Evolutionary conservation across 1,139 yeast species (phyloP).

Genomic region (Zygosaccharomyces sapae): DNA sequence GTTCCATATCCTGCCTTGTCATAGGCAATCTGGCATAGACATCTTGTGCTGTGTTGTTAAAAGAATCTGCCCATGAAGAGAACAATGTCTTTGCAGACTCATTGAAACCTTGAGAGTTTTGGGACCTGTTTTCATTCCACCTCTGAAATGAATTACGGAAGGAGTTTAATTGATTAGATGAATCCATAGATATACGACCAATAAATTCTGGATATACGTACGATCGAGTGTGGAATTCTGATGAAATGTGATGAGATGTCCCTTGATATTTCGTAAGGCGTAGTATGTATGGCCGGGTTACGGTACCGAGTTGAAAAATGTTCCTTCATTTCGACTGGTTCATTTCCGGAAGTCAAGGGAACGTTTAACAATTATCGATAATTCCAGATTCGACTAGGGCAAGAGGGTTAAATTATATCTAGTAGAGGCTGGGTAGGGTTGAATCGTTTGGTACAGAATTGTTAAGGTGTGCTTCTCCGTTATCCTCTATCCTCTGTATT

Average conservation of each 20-base stretch:
- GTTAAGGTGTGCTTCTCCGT: too few species aligned
- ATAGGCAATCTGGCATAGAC: constrained; percentile 52
- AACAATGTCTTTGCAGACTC: constrained; percentile 39
- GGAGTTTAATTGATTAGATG: constrained; percentile 19
- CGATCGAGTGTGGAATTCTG: too few species aligned
- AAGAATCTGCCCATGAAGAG: constrained; percentile 39
- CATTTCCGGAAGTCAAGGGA: not conserved
- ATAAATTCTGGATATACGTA: too few species aligned
- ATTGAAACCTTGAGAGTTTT: constrained; percentile 29
- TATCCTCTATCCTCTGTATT: not conserved
- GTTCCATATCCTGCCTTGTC: constrained; percentile 47
- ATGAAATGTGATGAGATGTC: not conserved
- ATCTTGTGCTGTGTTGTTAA: constrained; percentile 43
- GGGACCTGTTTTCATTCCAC: constrained; percentile 37
- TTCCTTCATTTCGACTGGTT: not conserved
- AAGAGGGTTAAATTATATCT: not conserved
- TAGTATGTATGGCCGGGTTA: not conserved
- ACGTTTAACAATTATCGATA: not conserved
- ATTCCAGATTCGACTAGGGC: not conserved
- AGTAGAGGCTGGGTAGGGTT: not conserved
- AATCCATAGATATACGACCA: not conserved
- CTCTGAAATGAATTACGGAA: constrained; percentile 40
- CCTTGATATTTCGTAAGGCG: not conserved
- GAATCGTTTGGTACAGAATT: not conserved
- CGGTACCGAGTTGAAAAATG: not conserved